These are phyloP conservation scores for Penicillium cinerascens DNA, from an alignment of 495 filamentous ascomycete genomes.

Conservation along the genomic window DNA sequence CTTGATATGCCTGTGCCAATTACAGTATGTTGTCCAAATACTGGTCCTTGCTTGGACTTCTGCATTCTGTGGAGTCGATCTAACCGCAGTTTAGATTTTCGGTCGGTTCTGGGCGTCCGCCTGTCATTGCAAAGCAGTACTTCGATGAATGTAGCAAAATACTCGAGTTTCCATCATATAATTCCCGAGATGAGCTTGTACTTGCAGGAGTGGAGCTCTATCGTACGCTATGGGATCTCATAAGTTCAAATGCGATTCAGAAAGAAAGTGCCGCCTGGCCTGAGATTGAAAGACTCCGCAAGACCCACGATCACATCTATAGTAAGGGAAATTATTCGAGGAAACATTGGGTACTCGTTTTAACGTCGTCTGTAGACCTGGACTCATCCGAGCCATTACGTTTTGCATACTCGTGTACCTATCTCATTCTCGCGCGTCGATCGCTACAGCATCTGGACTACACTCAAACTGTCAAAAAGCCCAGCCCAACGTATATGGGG, in stretches of 20 bases:
- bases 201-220: slow-evolving; percentile 13
- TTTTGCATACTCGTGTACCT: slow-evolving; percentile 18
- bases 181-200: slow-evolving; percentile 13
- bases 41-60: neutral
- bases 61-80: neutral
- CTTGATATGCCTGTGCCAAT: slow-evolving; percentile 16
- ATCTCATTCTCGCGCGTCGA: slow-evolving; percentile 15
- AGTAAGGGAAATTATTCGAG: slow-evolving; percentile 1
- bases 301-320: slow-evolving; percentile 13
- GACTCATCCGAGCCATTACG: slow-evolving; percentile 19
- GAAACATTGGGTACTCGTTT: neutral
- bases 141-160: slow-evolving; percentile 16
- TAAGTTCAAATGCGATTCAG: slow-evolving; percentile 9
- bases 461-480: neutral
- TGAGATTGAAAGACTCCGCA: slow-evolving; percentile 12
- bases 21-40: slow-evolving; percentile 5
- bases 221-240: slow-evolving; percentile 10
- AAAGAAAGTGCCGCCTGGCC: slow-evolving; percentile 5
- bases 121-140: slow-evolving; percentile 13
- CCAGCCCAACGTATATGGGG: neutral
- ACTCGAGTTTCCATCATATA: slow-evolving; percentile 13
- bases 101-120: slow-evolving; percentile 14
- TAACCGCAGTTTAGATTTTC: slow-evolving; percentile 5
- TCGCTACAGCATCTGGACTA: slow-evolving; percentile 10
- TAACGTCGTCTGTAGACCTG: slow-evolving; percentile 3